phyloP scores from a whole-genome alignment of 2,329 filamentous ascomycete genomes.

The Paracorniculantispora psalliotae region DNA sequence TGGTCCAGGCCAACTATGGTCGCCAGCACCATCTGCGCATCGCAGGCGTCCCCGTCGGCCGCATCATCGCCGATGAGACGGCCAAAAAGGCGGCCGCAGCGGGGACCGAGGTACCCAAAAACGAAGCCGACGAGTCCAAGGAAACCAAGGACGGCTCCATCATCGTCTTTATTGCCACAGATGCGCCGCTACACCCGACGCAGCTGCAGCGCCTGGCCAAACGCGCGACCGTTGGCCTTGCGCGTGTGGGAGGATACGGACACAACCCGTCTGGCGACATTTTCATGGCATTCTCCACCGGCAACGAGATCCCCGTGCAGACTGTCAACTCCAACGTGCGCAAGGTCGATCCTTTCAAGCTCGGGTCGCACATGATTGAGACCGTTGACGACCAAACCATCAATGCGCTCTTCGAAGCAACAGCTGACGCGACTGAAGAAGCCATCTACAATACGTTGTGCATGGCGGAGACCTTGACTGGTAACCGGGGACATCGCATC shows the following conservation, averaged over 20 bases:
- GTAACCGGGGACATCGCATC: constrained; percentile 39
- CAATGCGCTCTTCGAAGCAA: constrained; percentile 54
- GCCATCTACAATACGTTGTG: constrained; percentile 57
- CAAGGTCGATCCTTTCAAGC: constrained; percentile 38
- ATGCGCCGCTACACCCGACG: constrained; percentile 53
- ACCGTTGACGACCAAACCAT: constrained; percentile 53
- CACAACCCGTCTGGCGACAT: constrained; percentile 58
- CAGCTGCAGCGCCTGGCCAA: constrained; percentile 54
- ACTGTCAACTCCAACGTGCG: constrained; percentile 25
- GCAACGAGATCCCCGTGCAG: constrained; percentile 40
- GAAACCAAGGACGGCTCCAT: constrained; percentile 57
- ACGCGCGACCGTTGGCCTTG: constrained; percentile 54
- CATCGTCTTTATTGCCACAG: constrained; percentile 55
- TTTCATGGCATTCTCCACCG: constrained; percentile 60
- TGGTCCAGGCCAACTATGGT: constrained; percentile 62
- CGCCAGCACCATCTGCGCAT: constrained; percentile 50
- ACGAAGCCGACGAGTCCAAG: constrained; percentile 27
- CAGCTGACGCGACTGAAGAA: constrained; percentile 56
- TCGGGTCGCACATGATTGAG: constrained; percentile 33
- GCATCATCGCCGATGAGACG: constrained; percentile 44
- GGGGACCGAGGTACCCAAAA: background rate
- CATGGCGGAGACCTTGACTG: constrained; percentile 51
- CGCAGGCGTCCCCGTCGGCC: constrained; percentile 54
- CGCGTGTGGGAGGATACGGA: constrained; percentile 54
- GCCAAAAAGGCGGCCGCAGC: background rate